Evolutionary conservation across 2,329 filamentous ascomycete genomes (phyloP).

Genomic region (Xylariaceae sp.): DNA sequence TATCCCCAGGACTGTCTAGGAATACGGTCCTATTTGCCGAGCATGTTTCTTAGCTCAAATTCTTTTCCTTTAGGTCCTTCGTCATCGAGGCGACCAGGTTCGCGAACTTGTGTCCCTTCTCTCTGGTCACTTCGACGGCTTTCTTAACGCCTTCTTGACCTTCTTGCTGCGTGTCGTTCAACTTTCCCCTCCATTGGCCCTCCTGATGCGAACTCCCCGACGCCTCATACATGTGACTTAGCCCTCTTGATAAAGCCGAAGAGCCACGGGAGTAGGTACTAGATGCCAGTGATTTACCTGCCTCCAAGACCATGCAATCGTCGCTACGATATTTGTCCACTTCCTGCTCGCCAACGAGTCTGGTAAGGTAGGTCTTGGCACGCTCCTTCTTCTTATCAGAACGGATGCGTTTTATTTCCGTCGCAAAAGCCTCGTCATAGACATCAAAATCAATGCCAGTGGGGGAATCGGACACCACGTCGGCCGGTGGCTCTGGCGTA

Average conservation of each 20-base stretch:
- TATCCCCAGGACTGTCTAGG: background rate
- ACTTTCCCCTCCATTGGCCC: constrained; percentile 5
- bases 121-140: constrained; percentile 26
- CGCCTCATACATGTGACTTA: constrained; percentile 16
- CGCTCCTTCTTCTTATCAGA: constrained; percentile 41
- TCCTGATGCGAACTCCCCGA: constrained; percentile 8
- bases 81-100: constrained; percentile 36
- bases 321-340: constrained; percentile 43
- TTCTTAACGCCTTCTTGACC: constrained; percentile 20
- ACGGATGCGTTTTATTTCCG: constrained; percentile 66
- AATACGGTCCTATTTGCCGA: constrained; percentile 11
- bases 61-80: constrained; percentile 28
- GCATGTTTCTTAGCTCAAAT: constrained; percentile 8
- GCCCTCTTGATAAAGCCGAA: constrained; percentile 14
- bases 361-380: constrained; percentile 51
- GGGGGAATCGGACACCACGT: constrained; percentile 79
- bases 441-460: constrained; percentile 83
- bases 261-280: constrained; percentile 18
- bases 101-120: constrained; percentile 34
- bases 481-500: constrained; percentile 25
- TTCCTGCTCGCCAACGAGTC: constrained; percentile 49
- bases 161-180: constrained; percentile 3
- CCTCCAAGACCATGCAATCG: constrained; percentile 42
- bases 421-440: constrained; percentile 84
- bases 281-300: constrained; percentile 29